Evolutionary conservation across 163 green algal genomes (phyloP), one percentile per base, ranked within the genome.

Genomic region (Chlamydomonas reinhardtii): DNA sequence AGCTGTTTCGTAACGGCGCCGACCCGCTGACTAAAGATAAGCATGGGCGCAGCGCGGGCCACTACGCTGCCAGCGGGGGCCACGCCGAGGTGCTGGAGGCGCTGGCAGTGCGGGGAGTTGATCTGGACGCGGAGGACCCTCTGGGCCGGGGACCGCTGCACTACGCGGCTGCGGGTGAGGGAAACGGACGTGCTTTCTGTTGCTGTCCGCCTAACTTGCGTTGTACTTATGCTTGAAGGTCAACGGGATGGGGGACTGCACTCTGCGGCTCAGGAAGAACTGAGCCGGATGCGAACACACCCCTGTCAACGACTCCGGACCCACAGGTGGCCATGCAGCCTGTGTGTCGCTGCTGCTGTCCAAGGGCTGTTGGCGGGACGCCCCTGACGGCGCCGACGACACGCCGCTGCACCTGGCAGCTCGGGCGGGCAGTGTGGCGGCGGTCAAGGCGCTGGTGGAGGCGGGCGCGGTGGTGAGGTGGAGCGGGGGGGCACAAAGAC

Each of bases 381-480:
- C 88, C 2, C 65, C 86, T 20, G 91, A 94, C 35, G 87, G 27
- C 6, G 74, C 68, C 2, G 91, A 94, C 52, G 90, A 93, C 75
- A 90, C 90, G 15, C 77, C 90, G 16, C 81, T 93, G n/a, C 91
- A 94, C 78, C 73, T 94, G 32, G 91, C 91, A 37, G 87, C 87
- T 1, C 61, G 88, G 9, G 17, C 11, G 2, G 82, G 82, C 34
- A 29, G 22, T 73, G 4, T 82, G 39, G 39, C 11, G 16, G 22
- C 61, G 0, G 82, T 87, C 20, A 35, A 59, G 37, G 72, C 71
- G 37, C 82, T 87, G n/a, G 37, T 69, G 31, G 82, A 59, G 59
- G 82, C 82, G 61, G 56, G 72, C 2, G 82, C 82, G 9, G 81
- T 75, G 82, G 82, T 69, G 34, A 16, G 74, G 25, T n/a, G n/a